Conservation (phyloP, 352 stramenopile genomes). For the Globisporangium nodosum region DNA sequence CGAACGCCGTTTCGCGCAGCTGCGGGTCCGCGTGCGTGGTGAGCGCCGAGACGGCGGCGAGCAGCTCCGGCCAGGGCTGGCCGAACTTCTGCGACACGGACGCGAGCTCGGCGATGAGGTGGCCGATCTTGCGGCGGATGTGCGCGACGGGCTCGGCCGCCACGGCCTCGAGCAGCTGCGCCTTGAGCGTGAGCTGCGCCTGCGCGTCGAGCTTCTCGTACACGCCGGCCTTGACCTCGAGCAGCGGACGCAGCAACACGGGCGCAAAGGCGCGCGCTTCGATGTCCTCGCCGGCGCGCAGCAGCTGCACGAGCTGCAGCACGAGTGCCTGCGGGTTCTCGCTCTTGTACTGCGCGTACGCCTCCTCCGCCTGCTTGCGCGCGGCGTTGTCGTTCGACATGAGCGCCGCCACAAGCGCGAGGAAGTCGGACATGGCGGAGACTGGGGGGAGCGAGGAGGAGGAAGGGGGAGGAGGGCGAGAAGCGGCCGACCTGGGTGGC, state of each 20-base stretch:
- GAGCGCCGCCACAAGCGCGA: conserved; percentile 63
- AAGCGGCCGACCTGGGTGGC: background rate
- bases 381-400: conserved; percentile 69
- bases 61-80: conserved; percentile 69
- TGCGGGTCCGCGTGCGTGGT: conserved; percentile 46
- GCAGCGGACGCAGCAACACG: conserved; percentile 71
- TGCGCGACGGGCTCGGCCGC: conserved; percentile 55
- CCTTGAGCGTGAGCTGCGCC: conserved; percentile 52
- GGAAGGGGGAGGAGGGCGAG: background rate
- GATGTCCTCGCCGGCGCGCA: conserved; percentile 48
- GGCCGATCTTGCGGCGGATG: conserved; percentile 78
- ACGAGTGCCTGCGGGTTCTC: conserved; percentile 64
- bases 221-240: conserved; percentile 63
- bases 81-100: conserved; percentile 39
- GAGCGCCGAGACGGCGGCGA: conserved; percentile 55
- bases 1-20: conserved; percentile 72
- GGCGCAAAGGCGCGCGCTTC: conserved; percentile 67
- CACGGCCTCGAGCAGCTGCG: conserved; percentile 68
- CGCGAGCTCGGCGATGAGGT: conserved; percentile 74
- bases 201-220: conserved; percentile 58
- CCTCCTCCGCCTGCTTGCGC: conserved; percentile 71
- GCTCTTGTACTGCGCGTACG: conserved; percentile 63
- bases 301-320: conserved; percentile 55
- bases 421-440: conserved; percentile 60
- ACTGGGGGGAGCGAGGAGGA: background rate